Base-by-base conservation (phyloP, 305 asterid genomes). In the Solanum aculeatissimum region DNA sequence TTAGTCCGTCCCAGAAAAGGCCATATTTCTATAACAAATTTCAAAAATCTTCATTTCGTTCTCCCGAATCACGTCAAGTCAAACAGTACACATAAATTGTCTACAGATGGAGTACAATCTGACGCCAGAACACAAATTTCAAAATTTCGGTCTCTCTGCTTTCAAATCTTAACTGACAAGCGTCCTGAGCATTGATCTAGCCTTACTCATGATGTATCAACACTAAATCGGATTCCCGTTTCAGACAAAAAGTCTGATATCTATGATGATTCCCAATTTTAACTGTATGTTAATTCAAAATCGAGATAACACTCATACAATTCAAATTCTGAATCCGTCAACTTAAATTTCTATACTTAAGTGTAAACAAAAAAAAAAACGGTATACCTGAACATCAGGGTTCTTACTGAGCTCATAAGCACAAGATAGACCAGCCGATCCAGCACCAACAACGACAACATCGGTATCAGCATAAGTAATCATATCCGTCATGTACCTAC, bases 401-500 rank as follows among this genome's bases (percentile, higher is more conserved):
- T 96, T 92, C 87, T 95, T 94, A 90, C 96, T 92, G 85, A 95
- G 92, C 83, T 95, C 99, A 89, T 94, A 95, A 42, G 98, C 99
- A 84, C 98, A 95, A 9, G 97, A 94, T 68, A 95, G 95, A 0
- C 98, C 98, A 2, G 98, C 97, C 35, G 97, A 91, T 0, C 98
- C 98, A n/a, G 98, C 98, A 6, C 98, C 98, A 42, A 93, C 95
- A 19, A 95, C 83, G 60, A 95, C 93, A 16, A 94, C 97, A 81
- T 95, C 98, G 25, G 99, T 95, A 88, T 95, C 98, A 60, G 99
- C 98, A 85, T 93, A 88, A 71, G 99, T 94, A 82, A 95, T 93
- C 99, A 95, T 94, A 84, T 94, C 99, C 72, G 51, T 95, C 98
- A 95, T 95, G 92, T 94, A 95, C 3, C 99, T 88, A 13, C 99